Percentiles rank a stretch among this genome's conserved stretches.
Conservation (phyloP, 176 grass and related monocot species). For the Triticum turgidum region DNA sequence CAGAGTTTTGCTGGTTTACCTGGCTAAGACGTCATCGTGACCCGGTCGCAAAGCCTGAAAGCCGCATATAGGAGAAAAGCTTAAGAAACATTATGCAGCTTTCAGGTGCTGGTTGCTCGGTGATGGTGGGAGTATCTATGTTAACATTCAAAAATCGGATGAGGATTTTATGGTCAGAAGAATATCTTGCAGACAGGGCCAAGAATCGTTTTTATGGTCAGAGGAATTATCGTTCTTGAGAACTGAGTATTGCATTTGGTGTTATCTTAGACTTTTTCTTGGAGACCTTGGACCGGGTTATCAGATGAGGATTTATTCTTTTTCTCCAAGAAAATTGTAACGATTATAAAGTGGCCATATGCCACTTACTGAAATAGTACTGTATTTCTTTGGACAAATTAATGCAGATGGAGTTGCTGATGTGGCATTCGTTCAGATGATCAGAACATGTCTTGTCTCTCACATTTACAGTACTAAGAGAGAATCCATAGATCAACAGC, state of each 20-base stretch:
- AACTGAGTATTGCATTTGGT: not conserved
- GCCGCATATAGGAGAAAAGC: not conserved
- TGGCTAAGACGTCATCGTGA: slow-evolving; percentile 34
- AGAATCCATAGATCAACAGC: no score
- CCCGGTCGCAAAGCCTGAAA: slow-evolving; percentile 34
- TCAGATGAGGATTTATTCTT: not conserved
- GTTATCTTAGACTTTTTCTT: not conserved
- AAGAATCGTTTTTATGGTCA: slow-evolving; percentile 14
- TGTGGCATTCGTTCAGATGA: no score
- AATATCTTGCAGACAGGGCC: not conserved
- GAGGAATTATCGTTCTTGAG: not conserved
- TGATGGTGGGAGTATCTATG: slow-evolving; percentile 47
- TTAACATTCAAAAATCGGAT: slow-evolving; percentile 3
- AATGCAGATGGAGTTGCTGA: no score
- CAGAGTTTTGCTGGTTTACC: slow-evolving; percentile 16
- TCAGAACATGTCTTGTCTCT: no score
- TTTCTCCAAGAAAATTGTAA: no score
- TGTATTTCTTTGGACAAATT: no score
- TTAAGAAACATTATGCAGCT: slow-evolving; percentile 3
- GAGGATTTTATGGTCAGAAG: no score
- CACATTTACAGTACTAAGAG: no score
- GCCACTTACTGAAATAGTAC: no score
- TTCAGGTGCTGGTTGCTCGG: slow-evolving; percentile 30
- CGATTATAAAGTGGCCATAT: no score
- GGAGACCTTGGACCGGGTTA: not conserved